Evolutionary conservation across 2,329 filamentous ascomycete species (phyloP).

Genomic region (Pestalotiopsis sp.): DNA sequence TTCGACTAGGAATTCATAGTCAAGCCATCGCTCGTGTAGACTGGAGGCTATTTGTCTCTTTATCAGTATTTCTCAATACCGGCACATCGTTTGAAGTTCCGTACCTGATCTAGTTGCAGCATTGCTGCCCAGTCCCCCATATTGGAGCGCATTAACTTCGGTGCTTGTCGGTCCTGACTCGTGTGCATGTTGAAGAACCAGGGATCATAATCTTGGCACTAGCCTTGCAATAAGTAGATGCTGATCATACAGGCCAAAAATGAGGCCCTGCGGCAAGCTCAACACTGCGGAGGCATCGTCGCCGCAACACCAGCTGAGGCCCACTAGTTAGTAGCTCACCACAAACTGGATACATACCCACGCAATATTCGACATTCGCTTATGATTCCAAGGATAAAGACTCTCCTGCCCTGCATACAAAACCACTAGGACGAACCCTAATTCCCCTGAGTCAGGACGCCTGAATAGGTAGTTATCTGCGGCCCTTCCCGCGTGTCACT

Average conservation of each 20-base stretch:
- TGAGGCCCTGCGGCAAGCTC: neutral
- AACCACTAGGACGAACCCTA: neutral
- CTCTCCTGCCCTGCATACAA: neutral
- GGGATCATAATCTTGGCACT: neutral
- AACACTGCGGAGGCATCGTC: neutral
- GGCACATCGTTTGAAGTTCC: neutral
- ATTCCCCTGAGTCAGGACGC: neutral
- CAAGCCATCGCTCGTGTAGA: neutral
- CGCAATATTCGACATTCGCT: neutral
- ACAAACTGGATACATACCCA: neutral
- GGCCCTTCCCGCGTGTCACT: neutral
- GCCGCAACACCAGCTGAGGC: neutral
- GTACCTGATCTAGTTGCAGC: neutral
- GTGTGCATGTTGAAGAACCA: neutral
- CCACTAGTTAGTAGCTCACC: neutral
- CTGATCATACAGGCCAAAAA: neutral
- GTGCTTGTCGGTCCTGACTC: neutral
- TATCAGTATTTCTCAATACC: neutral
- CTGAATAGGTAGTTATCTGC: neutral
- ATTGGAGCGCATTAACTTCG: neutral
- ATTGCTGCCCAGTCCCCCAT: neutral
- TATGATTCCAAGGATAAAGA: neutral
- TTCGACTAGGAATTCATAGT: neutral
- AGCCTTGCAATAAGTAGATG: neutral
- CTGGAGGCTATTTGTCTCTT: neutral